Evolutionary conservation across 2,329 filamentous ascomycete genomes (phyloP).

Genomic region (Nakataea oryzae): DNA sequence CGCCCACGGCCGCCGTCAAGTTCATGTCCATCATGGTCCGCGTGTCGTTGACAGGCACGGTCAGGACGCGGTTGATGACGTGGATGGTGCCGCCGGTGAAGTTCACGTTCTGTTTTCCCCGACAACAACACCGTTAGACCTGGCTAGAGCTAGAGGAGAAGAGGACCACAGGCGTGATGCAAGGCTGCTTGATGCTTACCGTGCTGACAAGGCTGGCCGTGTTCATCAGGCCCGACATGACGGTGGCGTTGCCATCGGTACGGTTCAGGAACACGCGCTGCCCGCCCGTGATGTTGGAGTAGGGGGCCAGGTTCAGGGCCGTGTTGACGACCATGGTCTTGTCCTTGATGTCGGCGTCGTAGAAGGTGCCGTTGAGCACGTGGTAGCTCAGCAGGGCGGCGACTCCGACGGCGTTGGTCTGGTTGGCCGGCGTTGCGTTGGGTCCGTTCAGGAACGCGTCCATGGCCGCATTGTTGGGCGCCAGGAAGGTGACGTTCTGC

Average conservation of each 20-base stretch:
- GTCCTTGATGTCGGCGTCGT: constrained; percentile 15
- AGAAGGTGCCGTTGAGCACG: constrained; percentile 41
- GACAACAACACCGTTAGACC: not conserved
- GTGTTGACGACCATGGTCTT: constrained; percentile 25
- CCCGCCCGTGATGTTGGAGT: constrained; percentile 47
- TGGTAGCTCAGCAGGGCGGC: constrained; percentile 45
- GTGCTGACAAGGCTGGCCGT: constrained; percentile 35
- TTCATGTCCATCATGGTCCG: constrained; percentile 28
- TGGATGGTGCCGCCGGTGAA: constrained; percentile 46
- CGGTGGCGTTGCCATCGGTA: constrained; percentile 29
- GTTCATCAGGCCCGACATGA: constrained; percentile 40
- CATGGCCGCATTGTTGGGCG: constrained; percentile 6
- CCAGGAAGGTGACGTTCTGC: constrained; percentile 5
- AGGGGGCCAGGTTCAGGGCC: constrained; percentile 36
- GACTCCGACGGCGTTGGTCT: constrained; percentile 14
- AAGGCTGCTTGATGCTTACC: constrained; percentile 21
- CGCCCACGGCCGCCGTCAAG: constrained; percentile 33
- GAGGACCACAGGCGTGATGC: too few relatives aligned
- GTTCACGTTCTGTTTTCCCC: constrained; percentile 29
- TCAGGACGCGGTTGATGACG: constrained; percentile 36
- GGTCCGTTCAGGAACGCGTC: constrained; percentile 5
- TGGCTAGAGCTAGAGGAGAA: not conserved
- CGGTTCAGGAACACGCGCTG: constrained; percentile 41
- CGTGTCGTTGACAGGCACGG: constrained; percentile 31
- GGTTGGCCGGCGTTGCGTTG: constrained; percentile 9